Percentiles rank a stretch among this genome's conserved stretches.
Evolutionary conservation across 305 asterid genomes (phyloP).

Genomic region (Solanum chacoense): DNA sequence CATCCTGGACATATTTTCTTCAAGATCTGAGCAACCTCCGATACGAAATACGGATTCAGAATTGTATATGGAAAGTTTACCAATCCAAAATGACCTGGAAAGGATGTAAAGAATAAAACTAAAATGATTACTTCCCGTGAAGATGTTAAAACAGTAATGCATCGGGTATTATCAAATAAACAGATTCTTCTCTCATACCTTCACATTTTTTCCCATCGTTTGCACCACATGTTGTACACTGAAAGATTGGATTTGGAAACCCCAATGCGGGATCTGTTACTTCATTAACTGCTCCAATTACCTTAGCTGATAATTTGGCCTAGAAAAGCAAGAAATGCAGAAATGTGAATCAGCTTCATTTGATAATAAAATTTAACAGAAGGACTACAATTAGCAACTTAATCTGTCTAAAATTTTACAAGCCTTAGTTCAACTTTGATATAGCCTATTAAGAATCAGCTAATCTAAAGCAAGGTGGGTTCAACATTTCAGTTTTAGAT

Average conservation of each 20-base stretch:
- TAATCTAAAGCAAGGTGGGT: background rate
- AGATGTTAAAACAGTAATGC: slow-evolving; percentile 6
- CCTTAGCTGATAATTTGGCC: slow-evolving; percentile 44
- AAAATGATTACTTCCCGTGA: background rate
- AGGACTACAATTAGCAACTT: background rate
- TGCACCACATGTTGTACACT: slow-evolving; percentile 82
- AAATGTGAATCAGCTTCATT: background rate
- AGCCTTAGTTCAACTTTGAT: background rate
- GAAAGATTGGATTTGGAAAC: slow-evolving; percentile 43
- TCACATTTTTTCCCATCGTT: slow-evolving; percentile 56
- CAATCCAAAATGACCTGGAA: slow-evolving; percentile 93
- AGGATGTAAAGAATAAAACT: slow-evolving; percentile 1
- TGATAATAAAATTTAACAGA: background rate
- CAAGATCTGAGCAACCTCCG: slow-evolving; percentile 64
- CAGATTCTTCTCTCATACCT: slow-evolving; percentile 37
- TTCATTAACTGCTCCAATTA: slow-evolving; percentile 44
- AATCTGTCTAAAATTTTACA: background rate
- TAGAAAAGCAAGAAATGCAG: slow-evolving; percentile 16
- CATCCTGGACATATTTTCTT: slow-evolving; percentile 90
- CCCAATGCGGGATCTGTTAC: slow-evolving; percentile 86
- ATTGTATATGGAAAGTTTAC: slow-evolving; percentile 64
- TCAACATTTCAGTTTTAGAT: background rate
- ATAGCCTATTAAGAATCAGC: background rate
- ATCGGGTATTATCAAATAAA: slow-evolving; percentile 5
- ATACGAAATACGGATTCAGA: slow-evolving; percentile 63